phyloP scores from a whole-genome alignment of 2,329 filamentous ascomycete genomes.

The Aspergillus sp. region DNA sequence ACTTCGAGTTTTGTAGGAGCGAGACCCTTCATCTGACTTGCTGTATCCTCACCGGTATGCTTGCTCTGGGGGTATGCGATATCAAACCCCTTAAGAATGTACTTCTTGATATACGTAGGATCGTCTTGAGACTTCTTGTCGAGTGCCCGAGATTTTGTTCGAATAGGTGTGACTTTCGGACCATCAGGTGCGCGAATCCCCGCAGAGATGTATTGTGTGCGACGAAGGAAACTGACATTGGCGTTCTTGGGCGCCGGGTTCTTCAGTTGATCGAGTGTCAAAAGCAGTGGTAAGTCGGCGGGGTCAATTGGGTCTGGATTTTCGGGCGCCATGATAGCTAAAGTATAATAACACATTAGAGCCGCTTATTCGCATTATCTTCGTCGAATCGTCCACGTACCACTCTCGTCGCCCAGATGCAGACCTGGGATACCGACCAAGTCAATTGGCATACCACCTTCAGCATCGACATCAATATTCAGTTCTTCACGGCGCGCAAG shows the following conservation, averaged over 20 bases:
- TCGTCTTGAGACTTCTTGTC: constrained; percentile 57
- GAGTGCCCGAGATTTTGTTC: constrained; percentile 29
- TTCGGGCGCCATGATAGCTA: constrained; percentile 81
- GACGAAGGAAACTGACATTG: constrained; percentile 88
- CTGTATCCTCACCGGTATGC: constrained; percentile 61
- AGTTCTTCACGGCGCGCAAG: constrained; percentile 88
- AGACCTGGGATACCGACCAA: constrained; percentile 92
- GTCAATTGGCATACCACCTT: constrained; percentile 96
- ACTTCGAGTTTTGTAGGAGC: constrained; percentile 58
- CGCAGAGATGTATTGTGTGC: constrained; percentile 85
- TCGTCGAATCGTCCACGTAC: constrained; percentile 54
- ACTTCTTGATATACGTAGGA: constrained; percentile 63
- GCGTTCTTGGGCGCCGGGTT: constrained; percentile 78
- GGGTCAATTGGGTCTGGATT: constrained; percentile 75
- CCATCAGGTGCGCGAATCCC: constrained; percentile 41
- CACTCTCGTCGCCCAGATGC: constrained; percentile 92
- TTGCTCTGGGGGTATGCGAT: constrained; percentile 66
- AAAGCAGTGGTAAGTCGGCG: constrained; percentile 80
- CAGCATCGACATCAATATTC: constrained; percentile 96
- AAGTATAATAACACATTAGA: constrained; percentile 28
- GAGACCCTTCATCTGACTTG: constrained; percentile 58
- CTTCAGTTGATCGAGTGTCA: constrained; percentile 80
- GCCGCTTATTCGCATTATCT: constrained; percentile 12
- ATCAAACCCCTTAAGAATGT: constrained; percentile 67
- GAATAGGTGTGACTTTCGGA: constrained; percentile 31